Evolutionary conservation across 1,139 yeast species (phyloP).

Genomic region (Spencermartinsiella ligniputridi): DNA sequence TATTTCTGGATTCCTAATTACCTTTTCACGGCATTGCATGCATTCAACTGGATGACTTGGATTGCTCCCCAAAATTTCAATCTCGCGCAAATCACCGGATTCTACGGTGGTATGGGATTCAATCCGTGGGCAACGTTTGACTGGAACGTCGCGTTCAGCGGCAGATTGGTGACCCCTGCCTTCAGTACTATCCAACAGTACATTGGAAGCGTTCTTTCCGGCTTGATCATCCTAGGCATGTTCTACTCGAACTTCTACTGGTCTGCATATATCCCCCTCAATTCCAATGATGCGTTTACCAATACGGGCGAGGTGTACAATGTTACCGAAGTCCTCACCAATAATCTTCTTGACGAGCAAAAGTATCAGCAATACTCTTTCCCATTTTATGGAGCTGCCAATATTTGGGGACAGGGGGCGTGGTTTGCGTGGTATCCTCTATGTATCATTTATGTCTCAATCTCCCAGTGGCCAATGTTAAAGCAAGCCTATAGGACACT

Average conservation of each 20-base stretch:
- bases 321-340: conserved; percentile 39
- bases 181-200: conserved; percentile 39
- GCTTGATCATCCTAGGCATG: conserved; percentile 40
- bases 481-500: conserved; percentile 7
- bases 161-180: conserved; percentile 40
- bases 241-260: conserved; percentile 48
- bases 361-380: conserved; percentile 39
- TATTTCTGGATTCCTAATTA: conserved; percentile 59
- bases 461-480: conserved; percentile 21
- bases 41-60: conserved; percentile 65
- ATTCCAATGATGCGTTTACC: conserved; percentile 43
- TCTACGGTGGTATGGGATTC: conserved; percentile 51
- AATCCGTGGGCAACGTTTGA: conserved; percentile 48
- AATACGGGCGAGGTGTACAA: conserved; percentile 44
- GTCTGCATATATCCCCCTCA: conserved; percentile 52
- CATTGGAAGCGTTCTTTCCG: conserved; percentile 42
- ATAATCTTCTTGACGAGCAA: conserved; percentile 28
- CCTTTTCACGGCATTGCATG: conserved; percentile 46
- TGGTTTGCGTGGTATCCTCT: conserved; percentile 58
- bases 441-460: conserved; percentile 42
- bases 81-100: conserved; percentile 53
- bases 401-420: conserved; percentile 51
- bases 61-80: conserved; percentile 51
- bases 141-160: conserved; percentile 39
- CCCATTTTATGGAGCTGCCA: conserved; percentile 58